Conservation (phyloP, 2,329 filamentous ascomycete genomes). For the Pseudogymnoascus sp. region DNA sequence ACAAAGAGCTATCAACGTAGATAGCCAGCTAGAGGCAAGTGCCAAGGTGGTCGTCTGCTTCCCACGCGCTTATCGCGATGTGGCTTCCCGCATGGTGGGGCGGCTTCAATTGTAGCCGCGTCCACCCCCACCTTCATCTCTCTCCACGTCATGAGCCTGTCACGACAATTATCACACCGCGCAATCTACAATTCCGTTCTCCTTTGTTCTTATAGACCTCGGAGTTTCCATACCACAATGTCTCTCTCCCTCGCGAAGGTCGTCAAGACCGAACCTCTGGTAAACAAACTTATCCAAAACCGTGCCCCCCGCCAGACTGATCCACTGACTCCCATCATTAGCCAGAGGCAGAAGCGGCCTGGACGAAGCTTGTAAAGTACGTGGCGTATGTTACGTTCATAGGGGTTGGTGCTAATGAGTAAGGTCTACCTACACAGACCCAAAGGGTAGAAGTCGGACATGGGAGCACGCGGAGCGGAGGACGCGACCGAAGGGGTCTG, state of each 20-base stretch:
- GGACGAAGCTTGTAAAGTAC: conserved; percentile 52
- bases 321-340: conserved; percentile 7
- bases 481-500: conserved; percentile 51
- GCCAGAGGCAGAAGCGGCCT: conserved; percentile 40
- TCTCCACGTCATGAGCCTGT: not conserved
- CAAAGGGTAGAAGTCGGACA: conserved; percentile 46
- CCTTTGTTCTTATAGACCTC: not conserved
- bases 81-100: not conserved
- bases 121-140: not conserved
- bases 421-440: conserved; percentile 57
- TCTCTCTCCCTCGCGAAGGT: conserved; percentile 36
- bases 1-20: not conserved
- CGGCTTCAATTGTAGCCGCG: not conserved
- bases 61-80: not conserved
- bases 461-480: conserved; percentile 69
- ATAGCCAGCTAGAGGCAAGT: not conserved
- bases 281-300: conserved; percentile 22
- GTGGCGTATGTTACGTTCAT: conserved; percentile 13
- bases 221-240: conserved; percentile 26
- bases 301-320: not conserved
- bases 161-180: conserved; percentile 1
- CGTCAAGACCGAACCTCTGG: conserved; percentile 36
- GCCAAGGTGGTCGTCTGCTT: not conserved
- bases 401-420: not conserved
- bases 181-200: not conserved